These are phyloP conservation scores for Rhizopogon sp. DNA, from an alignment of 768 basidiomycete genomes.

Conservation along the genomic window DNA sequence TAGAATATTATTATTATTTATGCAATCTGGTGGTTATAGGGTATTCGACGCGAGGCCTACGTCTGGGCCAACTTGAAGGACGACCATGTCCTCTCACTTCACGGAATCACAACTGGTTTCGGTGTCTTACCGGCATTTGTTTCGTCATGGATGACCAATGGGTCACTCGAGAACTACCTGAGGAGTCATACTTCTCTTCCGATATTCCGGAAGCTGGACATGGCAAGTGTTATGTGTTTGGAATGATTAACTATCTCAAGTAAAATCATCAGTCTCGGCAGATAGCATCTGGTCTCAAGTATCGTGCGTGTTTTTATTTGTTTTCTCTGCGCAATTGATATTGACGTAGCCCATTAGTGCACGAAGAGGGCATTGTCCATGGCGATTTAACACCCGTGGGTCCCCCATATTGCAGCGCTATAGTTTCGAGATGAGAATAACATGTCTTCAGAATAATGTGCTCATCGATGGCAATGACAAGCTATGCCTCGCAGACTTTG, in stretches of 20 bases:
- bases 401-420: neutral
- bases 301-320: conserved; percentile 9
- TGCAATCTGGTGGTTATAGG: conserved; percentile 7
- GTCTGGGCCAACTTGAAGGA: conserved; percentile 27
- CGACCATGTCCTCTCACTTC: conserved; percentile 26
- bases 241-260: neutral
- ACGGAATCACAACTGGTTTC: conserved; percentile 21
- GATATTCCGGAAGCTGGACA: conserved; percentile 5
- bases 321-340: neutral
- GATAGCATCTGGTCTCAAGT: conserved; percentile 17
- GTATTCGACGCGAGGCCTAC: conserved; percentile 21
- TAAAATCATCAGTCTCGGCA: conserved; percentile 14
- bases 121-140: conserved; percentile 26
- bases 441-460: conserved; percentile 15
- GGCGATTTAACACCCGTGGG: conserved; percentile 36
- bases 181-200: conserved; percentile 12
- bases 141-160: conserved; percentile 29
- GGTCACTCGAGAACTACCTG: conserved; percentile 25
- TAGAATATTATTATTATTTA: neutral
- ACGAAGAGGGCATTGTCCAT: conserved; percentile 27
- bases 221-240: conserved; percentile 7
- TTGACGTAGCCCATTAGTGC: neutral
- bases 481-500: conserved; percentile 27
- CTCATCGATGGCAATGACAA: conserved; percentile 8
- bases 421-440: neutral